Evolutionary conservation across 805 yeast species (phyloP).

Genomic region (Clavispora phyllophila): DNA sequence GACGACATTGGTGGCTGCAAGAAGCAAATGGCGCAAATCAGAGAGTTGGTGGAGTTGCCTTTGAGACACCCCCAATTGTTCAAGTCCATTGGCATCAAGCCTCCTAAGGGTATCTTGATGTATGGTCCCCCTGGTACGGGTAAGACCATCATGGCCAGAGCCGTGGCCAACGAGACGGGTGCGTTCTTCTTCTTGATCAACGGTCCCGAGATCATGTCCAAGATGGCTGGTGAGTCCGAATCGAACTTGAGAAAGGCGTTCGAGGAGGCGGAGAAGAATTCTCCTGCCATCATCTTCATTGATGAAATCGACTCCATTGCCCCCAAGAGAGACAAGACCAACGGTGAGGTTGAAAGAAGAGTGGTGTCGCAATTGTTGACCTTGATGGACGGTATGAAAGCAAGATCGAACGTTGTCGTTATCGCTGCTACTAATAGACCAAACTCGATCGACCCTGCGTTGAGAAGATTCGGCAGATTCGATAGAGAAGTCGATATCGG

Average conservation of each 20-base stretch:
- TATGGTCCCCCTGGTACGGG: constrained; percentile 99
- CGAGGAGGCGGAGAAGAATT: constrained; percentile 98
- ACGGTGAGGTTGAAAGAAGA: constrained; percentile 99
- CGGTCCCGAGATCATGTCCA: constrained; percentile 99
- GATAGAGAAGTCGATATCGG: constrained; percentile 86
- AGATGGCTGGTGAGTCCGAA: constrained; percentile 99
- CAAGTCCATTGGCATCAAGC: constrained; percentile 97
- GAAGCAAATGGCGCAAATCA: constrained; percentile 98
- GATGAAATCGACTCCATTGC: constrained; percentile 99
- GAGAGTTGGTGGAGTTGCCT: constrained; percentile 97
- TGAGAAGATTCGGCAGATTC: constrained; percentile 81
- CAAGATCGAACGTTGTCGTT: constrained; percentile 96
- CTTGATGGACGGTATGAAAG: constrained; percentile 99
- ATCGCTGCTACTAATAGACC: constrained; percentile 96
- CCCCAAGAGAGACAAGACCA: constrained; percentile 99
- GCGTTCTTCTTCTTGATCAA: constrained; percentile 97
- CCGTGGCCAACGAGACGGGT: constrained; percentile 99
- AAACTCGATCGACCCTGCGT: constrained; percentile 79
- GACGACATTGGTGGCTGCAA: constrained; percentile 99
- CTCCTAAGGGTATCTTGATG: constrained; percentile 97
- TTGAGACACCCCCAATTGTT: constrained; percentile 97
- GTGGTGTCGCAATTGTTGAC: constrained; percentile 97
- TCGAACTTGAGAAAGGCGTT: constrained; percentile 95
- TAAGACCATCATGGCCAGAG: constrained; percentile 98
- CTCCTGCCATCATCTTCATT: constrained; percentile 95